Base-by-base conservation (phyloP, 495 filamentous ascomycete species). In the Mycothermus thermophilus region DNA sequence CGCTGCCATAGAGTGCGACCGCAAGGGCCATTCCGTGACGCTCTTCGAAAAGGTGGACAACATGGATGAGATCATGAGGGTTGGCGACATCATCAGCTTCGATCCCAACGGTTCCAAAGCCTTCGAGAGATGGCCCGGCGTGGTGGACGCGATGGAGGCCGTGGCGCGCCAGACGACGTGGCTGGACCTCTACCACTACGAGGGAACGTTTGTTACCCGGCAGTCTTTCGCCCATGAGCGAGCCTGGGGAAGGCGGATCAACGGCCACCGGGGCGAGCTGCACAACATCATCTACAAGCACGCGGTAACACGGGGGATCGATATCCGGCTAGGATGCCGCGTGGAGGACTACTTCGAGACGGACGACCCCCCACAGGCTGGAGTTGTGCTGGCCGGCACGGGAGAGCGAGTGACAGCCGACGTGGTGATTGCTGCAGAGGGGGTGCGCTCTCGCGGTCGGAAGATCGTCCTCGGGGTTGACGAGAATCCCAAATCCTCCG, bases 221-320 rank as follows among this genome's bases (percentile, higher is more conserved):
- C 53, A 57, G 42, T 44, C 39, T 8, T 57, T 57, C 19, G 41
- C 40, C 5, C 36, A 42, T 30, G 51, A 57, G 40, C 51, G 40
- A 37, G 35, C 25, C 8, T 53, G 47, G 52, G 52, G 52, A 5
- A 20, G 52, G 0, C 35, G 52, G 20, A 57, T 65, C 45, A 76
- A 79, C 46, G 75, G 75, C 14, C 74, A 79, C 50, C 59, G 75
- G 21, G 74, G 72, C 18, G 64, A 78, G 47, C 61, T 79, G 41
- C 72, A 79, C 50, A 57, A 62, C 50, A 65, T 78, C 32, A 57
- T 78, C 31, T 76, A 65, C 29, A 51, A 68, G 24, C 67, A 78
- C 49, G 72, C 72, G 2, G 41, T 57, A 4, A 64, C 62, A 1
- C 55, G 70, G 10, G 75, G 72, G 1, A 64, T 79, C 32, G 53